phyloP scores from a whole-genome alignment of 2,329 filamentous ascomycete species.

The Fusarium liriodendri region DNA sequence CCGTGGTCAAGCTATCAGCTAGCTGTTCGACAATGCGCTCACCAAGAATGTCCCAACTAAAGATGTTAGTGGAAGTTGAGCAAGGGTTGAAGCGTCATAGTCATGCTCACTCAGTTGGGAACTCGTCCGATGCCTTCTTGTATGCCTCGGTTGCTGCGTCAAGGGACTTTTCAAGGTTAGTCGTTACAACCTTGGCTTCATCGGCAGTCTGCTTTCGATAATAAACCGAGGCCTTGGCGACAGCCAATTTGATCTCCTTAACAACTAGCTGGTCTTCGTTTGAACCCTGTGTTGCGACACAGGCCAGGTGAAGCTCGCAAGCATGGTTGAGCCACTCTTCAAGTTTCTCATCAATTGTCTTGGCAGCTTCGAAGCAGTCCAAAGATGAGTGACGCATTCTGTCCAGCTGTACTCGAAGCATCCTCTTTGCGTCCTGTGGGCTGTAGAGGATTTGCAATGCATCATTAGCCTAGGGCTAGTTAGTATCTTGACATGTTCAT shows the following conservation, averaged over 20 bases:
- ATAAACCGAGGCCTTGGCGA: background rate
- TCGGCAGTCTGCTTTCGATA: background rate
- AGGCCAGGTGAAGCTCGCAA: background rate
- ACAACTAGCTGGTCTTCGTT: background rate
- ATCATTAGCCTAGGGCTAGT: background rate
- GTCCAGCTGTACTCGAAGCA: background rate
- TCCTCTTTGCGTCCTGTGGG: background rate
- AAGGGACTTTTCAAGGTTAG: background rate
- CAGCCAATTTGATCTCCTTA: background rate
- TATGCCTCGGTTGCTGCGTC: background rate
- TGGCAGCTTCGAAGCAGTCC: background rate
- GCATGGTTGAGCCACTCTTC: background rate
- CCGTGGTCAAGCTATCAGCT: background rate
- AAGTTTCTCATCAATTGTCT: background rate
- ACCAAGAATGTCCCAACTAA: background rate
- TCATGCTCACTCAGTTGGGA: background rate
- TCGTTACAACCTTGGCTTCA: background rate
- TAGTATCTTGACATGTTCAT: background rate
- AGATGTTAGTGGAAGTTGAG: rapidly evolving
- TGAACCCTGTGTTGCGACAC: background rate
- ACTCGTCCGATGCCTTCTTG: background rate
- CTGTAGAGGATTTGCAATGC: background rate
- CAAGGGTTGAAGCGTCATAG: background rate
- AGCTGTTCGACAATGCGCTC: background rate
- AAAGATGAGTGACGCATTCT: background rate